These are phyloP conservation scores for Diphasiastrum complanatum DNA, from an alignment of 83 land plant species.

Conservation along the genomic window DNA sequence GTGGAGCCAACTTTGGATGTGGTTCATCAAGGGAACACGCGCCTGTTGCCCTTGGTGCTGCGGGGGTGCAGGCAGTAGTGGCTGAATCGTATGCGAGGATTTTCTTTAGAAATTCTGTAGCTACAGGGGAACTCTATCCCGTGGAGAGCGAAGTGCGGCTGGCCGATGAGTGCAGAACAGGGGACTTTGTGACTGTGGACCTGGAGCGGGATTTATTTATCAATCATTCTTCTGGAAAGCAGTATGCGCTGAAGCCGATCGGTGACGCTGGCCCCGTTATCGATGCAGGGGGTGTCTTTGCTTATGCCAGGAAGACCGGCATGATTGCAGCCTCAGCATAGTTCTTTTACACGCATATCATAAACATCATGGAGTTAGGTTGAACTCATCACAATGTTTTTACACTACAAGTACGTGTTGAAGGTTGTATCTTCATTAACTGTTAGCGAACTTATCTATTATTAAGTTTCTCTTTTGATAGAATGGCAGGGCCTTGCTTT, in stretches of 20 bases:
- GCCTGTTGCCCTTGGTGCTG: conserved; percentile 95
- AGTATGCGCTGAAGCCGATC: conserved; percentile 74
- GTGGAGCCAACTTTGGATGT: conserved; percentile 89
- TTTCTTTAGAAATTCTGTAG: conserved; percentile 90
- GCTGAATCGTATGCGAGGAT: conserved; percentile 91
- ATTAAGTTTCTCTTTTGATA: too few species aligned
- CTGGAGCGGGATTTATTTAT: conserved; percentile 46
- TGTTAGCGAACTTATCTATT: too few species aligned
- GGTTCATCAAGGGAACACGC: conserved; percentile 99
- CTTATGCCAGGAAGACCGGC: conserved; percentile 86
- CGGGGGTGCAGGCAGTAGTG: conserved; percentile 72
- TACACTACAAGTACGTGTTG: too few species aligned
- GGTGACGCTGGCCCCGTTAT: conserved; percentile 98
- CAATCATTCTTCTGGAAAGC: conserved; percentile 83
- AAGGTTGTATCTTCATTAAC: too few species aligned
- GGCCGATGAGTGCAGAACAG: conserved; percentile 75
- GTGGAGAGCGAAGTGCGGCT: conserved; percentile 67
- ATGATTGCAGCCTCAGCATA: conserved; percentile 57
- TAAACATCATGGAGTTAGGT: too few species aligned
- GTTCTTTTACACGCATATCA: too few species aligned
- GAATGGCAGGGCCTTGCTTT: too few species aligned
- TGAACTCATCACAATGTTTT: too few species aligned
- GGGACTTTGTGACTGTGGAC: conserved; percentile 81
- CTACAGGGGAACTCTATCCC: conserved; percentile 94
- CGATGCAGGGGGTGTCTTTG: conserved; percentile 96